Conservation (phyloP, 2,329 filamentous ascomycete genomes). For the Paecilomyces sp. region DNA sequence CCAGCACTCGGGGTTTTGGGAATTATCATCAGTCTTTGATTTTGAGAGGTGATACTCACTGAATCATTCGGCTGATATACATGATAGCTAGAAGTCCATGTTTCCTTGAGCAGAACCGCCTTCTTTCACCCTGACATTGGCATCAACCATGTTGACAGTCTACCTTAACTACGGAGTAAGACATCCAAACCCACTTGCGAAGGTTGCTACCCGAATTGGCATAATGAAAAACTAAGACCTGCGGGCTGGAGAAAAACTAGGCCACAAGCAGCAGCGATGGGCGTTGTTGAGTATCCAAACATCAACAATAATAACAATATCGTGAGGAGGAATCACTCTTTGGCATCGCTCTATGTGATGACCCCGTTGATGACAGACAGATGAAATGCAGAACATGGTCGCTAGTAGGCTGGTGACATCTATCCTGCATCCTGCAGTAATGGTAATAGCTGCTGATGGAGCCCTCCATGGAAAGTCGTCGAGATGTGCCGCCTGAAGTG, state of each 20-base stretch:
- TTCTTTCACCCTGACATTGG: too few relatives aligned
- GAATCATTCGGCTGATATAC: too few relatives aligned
- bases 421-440: background rate
- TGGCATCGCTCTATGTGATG: background rate
- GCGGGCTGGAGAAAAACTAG: background rate
- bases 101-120: too few relatives aligned
- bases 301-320: background rate
- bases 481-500: background rate
- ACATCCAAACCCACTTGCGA: background rate
- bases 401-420: background rate
- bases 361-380: background rate
- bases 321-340: background rate
- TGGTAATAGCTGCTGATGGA: too few relatives aligned
- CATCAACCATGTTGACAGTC: background rate
- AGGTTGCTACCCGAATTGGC: background rate
- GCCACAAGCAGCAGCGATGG: background rate
- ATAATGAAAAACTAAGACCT: background rate
- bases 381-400: background rate
- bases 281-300: background rate
- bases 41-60: too few relatives aligned
- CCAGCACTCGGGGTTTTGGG: too few relatives aligned
- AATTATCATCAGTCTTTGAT: too few relatives aligned
- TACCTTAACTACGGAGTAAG: too few relatives aligned
- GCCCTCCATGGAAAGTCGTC: too few relatives aligned
- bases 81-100: too few relatives aligned